phyloP scores from a whole-genome alignment of 768 basidiomycete species.

The Russula compacta region DNA sequence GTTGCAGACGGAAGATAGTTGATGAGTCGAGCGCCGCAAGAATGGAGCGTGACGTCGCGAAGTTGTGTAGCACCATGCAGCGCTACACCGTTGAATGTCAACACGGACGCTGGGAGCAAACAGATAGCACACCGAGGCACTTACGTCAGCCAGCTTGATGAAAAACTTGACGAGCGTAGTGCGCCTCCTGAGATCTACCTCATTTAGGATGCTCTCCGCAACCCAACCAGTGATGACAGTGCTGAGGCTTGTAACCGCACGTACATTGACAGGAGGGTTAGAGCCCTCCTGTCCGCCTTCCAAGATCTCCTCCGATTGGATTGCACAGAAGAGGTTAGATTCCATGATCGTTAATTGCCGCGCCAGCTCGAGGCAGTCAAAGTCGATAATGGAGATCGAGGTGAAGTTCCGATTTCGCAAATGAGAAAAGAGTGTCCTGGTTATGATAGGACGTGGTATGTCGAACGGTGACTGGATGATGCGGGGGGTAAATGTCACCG shows the following conservation, averaged over 20 bases:
- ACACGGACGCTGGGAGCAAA: not conserved
- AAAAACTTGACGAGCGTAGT: constrained; percentile 78
- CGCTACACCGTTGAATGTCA: constrained; percentile 44
- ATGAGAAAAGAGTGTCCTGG: constrained; percentile 59
- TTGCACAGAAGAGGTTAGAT: constrained; percentile 74
- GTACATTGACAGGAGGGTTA: constrained; percentile 59
- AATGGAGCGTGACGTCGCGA: constrained; percentile 86
- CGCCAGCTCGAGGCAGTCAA: constrained; percentile 86
- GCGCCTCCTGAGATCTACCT: constrained; percentile 81
- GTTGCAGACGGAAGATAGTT: constrained; percentile 82
- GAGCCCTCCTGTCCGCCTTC: constrained; percentile 70
- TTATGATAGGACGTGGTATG: constrained; percentile 81
- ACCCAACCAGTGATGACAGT: constrained; percentile 95
- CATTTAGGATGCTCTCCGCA: constrained; percentile 86
- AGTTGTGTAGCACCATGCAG: constrained; percentile 76
- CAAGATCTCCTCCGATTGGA: constrained; percentile 82
- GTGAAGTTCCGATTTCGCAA: constrained; percentile 59
- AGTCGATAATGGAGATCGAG: constrained; percentile 71
- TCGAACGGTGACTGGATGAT: constrained; percentile 41
- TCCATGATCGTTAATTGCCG: constrained; percentile 95
- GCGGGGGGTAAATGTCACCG: constrained; percentile 63
- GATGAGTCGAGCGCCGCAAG: constrained; percentile 93
- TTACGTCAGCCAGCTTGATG: constrained; percentile 85
- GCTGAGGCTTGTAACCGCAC: constrained; percentile 78
- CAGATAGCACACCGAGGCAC: constrained; percentile 25